Conservation (phyloP, 495 filamentous ascomycete genomes). For the Lasiosphaeris hirsuta region DNA sequence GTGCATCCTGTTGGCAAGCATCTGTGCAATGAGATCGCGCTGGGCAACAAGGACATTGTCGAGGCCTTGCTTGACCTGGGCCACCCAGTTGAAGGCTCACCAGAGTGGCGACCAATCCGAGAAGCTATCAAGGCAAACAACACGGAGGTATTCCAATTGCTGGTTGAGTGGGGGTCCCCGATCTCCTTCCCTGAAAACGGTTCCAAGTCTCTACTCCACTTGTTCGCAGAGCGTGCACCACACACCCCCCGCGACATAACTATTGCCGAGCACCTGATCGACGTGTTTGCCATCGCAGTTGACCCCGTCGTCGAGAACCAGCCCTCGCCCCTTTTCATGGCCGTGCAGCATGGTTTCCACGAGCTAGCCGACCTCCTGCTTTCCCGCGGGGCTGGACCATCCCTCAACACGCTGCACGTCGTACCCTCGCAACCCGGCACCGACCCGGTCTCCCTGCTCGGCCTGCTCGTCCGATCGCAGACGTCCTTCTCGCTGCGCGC, state of each 20-base stretch:
- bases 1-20: slow-evolving; percentile 7
- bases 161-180: not conserved
- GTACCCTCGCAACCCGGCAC: not conserved
- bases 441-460: not conserved
- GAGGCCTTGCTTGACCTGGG: slow-evolving; percentile 8
- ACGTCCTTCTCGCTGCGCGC: not conserved
- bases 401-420: not conserved
- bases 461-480: not conserved
- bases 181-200: not conserved
- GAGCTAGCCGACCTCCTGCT: slow-evolving; percentile 8
- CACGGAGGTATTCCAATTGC: slow-evolving; percentile 1
- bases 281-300: no score
- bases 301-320: not conserved
- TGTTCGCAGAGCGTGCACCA: not conserved
- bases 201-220: not conserved
- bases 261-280: not conserved
- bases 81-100: slow-evolving; percentile 1
- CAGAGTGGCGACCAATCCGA: not conserved
- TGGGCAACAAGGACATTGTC: slow-evolving; percentile 16
- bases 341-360: not conserved
- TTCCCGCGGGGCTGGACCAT: not conserved
- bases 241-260: not conserved
- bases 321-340: slow-evolving; percentile 3
- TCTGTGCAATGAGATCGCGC: slow-evolving; percentile 11
- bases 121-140: slow-evolving; percentile 6